Percentiles rank a stretch among this genome's conserved stretches.
phyloP scores from a whole-genome alignment of 257 asterid species.

The Solanum bulbocastanum region DNA sequence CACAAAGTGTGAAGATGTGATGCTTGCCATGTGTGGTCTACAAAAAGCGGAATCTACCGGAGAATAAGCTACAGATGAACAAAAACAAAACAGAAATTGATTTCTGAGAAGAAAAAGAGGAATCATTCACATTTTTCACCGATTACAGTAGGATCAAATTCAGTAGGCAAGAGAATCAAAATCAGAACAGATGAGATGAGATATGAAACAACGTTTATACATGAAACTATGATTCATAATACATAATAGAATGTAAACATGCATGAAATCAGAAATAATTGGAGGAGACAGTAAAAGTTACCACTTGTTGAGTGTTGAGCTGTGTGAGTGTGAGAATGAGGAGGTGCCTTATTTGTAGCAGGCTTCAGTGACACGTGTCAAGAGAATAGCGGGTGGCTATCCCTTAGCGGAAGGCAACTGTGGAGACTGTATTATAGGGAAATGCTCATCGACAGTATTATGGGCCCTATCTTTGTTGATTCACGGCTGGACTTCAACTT shows the following conservation, averaged over 20 bases:
- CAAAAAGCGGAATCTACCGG: not conserved
- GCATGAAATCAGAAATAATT: not conserved
- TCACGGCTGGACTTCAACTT: not conserved
- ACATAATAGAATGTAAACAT: not conserved
- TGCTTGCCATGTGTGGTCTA: slow-evolving; percentile 35
- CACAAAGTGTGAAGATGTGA: slow-evolving; percentile 56
- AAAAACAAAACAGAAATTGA: too few species aligned
- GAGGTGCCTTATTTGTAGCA: not conserved
- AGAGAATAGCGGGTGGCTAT: not conserved
- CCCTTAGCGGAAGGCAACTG: not conserved
- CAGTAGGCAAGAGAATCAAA: not conserved
- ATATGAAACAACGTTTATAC: not conserved
- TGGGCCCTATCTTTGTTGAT: not conserved
- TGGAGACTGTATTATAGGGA: not conserved
- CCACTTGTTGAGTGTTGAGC: not conserved
- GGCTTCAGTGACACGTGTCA: slow-evolving; percentile 2
- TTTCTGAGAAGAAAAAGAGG: too few species aligned
- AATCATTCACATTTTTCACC: too few species aligned
- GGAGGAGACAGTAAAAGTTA: not conserved
- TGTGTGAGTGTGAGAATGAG: not conserved
- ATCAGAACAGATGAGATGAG: not conserved
- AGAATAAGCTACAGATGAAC: not conserved
- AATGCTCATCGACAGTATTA: not conserved
- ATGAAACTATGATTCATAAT: not conserved
- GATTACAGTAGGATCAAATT: not conserved